phyloP scores from a whole-genome alignment of 805 yeast species.

The Zygoascus ofunaensis region DNA sequence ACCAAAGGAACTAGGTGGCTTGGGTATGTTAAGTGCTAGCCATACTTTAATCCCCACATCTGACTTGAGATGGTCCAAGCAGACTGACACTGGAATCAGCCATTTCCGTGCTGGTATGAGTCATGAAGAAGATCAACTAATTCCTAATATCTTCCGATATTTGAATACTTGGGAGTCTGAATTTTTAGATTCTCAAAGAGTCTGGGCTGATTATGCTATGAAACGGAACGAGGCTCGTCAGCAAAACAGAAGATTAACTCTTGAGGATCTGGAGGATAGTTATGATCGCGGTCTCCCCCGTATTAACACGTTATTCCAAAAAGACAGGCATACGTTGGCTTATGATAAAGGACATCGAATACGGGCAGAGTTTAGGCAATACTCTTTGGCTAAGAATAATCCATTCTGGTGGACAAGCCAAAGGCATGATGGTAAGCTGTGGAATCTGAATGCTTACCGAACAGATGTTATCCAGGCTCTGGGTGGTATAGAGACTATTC shows the following conservation, averaged over 20 bases:
- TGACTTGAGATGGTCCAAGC: conserved; percentile 83
- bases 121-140: conserved; percentile 59
- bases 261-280: conserved; percentile 86
- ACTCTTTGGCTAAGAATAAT: conserved; percentile 58
- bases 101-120: conserved; percentile 93
- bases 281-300: conserved; percentile 98
- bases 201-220: conserved; percentile 94
- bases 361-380: conserved; percentile 70
- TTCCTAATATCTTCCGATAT: conserved; percentile 90
- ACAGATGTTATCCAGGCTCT: conserved; percentile 94
- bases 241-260: conserved; percentile 75
- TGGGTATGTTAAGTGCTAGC: conserved; percentile 96
- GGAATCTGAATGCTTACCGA: conserved; percentile 89
- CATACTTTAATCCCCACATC: conserved; percentile 92
- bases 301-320: conserved; percentile 88
- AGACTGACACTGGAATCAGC: conserved; percentile 88
- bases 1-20: conserved; percentile 93
- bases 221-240: conserved; percentile 80
- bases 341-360: conserved; percentile 89
- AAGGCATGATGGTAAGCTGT: conserved; percentile 89
- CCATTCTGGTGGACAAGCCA: conserved; percentile 97
- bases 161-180: conserved; percentile 96
- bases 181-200: conserved; percentile 85
- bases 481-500: conserved; percentile 93
- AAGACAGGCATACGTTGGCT: conserved; percentile 88